phyloP scores from a whole-genome alignment of 1,284 basidiomycete genomes.

The Trichosporon ovoides region DNA sequence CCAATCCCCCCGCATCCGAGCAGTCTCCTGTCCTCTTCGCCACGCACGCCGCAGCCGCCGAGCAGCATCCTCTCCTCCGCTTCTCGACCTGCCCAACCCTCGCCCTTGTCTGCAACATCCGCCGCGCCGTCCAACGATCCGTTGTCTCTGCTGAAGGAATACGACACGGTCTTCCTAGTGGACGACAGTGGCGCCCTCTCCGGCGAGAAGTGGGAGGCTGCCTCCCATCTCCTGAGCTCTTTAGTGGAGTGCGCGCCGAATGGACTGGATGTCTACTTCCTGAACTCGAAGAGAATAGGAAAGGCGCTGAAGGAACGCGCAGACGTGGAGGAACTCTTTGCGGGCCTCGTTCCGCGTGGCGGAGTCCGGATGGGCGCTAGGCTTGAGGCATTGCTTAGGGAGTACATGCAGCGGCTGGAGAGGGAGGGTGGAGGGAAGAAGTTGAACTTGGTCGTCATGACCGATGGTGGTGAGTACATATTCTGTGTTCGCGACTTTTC shows the following conservation, averaged over 20 bases:
- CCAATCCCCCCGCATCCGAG: too few species aligned
- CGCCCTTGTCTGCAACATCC: neutral
- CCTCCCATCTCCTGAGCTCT: slow-evolving; percentile 39
- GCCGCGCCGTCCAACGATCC: slow-evolving; percentile 7
- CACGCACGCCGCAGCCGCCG: slow-evolving; percentile 6
- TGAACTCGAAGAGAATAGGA: slow-evolving; percentile 45
- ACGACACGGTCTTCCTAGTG: slow-evolving; percentile 46
- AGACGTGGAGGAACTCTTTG: slow-evolving; percentile 47
- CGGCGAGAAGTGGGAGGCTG: slow-evolving; percentile 41
- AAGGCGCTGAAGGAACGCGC: slow-evolving; percentile 25
- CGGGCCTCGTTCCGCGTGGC: slow-evolving; percentile 38
- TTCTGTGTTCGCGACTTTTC: too few species aligned
- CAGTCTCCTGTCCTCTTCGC: too few species aligned
- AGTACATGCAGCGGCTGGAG: slow-evolving; percentile 43
- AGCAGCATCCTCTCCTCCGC: neutral
- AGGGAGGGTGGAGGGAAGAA: slow-evolving; percentile 8
- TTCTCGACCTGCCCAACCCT: neutral
- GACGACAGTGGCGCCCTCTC: slow-evolving; percentile 43
- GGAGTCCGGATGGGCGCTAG: slow-evolving; percentile 40
- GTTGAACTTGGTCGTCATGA: slow-evolving; percentile 45
- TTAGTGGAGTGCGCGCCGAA: slow-evolving; percentile 38
- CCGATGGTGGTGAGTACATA: slow-evolving; percentile 36
- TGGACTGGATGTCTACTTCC: slow-evolving; percentile 46
- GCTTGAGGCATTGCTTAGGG: slow-evolving; percentile 38
- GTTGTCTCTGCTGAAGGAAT: slow-evolving; percentile 38